Conservation (phyloP, 768 basidiomycete species). For the Russula foetens region DNA sequence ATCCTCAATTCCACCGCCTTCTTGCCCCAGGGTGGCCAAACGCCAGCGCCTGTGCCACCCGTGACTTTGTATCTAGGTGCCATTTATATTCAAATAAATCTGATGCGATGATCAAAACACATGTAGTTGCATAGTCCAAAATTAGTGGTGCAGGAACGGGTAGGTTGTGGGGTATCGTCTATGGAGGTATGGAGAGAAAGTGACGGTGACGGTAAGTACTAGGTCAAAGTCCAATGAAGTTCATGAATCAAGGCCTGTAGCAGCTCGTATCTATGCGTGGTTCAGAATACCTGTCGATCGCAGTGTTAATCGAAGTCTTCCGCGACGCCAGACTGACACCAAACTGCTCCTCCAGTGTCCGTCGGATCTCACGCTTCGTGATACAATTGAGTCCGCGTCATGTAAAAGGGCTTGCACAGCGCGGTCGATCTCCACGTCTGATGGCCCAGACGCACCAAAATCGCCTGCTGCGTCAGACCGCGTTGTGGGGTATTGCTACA, state of each 20-base stretch:
- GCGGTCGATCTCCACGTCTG: slow-evolving; percentile 63
- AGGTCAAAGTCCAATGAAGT: slow-evolving; percentile 14
- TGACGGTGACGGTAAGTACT: background rate
- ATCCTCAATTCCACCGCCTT: too few relatives aligned
- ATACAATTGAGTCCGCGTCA: slow-evolving; percentile 79
- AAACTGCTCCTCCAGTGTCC: slow-evolving; percentile 74
- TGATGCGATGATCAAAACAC: slow-evolving; percentile 14
- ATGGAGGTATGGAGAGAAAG: background rate
- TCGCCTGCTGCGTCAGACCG: slow-evolving; percentile 43
- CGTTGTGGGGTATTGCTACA: slow-evolving; percentile 48
- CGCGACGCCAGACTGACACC: slow-evolving; percentile 67
- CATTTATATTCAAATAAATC: slow-evolving; percentile 14
- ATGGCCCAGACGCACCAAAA: slow-evolving; percentile 40
- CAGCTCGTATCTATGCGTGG: slow-evolving; percentile 16
- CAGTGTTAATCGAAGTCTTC: slow-evolving; percentile 67
- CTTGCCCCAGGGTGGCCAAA: too few relatives aligned
- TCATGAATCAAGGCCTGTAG: background rate
- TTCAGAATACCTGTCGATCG: slow-evolving; percentile 67
- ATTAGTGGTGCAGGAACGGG: too few relatives aligned
- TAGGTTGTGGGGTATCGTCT: too few relatives aligned
- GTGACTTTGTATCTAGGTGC: too few relatives aligned
- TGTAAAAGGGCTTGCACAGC: slow-evolving; percentile 68
- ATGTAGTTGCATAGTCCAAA: slow-evolving; percentile 17
- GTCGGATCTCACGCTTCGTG: slow-evolving; percentile 87
- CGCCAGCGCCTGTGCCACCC: too few relatives aligned